phyloP scores from a whole-genome alignment of 1,284 basidiomycete genomes.

The Tilletiaria anomala region DNA sequence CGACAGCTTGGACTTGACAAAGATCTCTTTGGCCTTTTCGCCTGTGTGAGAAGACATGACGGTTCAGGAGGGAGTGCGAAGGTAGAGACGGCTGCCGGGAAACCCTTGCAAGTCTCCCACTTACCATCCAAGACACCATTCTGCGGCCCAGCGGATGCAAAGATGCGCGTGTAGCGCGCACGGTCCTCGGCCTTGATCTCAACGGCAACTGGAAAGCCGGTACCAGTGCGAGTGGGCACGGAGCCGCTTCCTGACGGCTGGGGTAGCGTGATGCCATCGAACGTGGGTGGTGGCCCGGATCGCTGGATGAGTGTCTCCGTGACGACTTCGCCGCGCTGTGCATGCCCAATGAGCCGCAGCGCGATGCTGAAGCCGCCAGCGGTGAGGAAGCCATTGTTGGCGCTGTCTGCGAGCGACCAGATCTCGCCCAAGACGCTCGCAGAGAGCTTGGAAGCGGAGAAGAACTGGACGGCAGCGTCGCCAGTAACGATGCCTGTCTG shows the following conservation, averaged over 20 bases:
- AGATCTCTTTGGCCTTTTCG: slow-evolving; percentile 80
- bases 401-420: slow-evolving; percentile 81
- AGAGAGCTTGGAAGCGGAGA: slow-evolving; percentile 30
- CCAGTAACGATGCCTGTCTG: slow-evolving; percentile 26
- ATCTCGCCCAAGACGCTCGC: slow-evolving; percentile 60
- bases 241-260: no score
- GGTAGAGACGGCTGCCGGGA: no score
- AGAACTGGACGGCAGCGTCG: slow-evolving; percentile 34
- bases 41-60: neutral
- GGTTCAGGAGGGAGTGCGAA: neutral
- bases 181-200: slow-evolving; percentile 32
- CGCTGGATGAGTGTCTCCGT: slow-evolving; percentile 40
- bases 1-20: slow-evolving; percentile 78
- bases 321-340: slow-evolving; percentile 62
- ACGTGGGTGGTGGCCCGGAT: slow-evolving; percentile 61
- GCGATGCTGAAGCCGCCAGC: slow-evolving; percentile 54
- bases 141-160: slow-evolving; percentile 29
- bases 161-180: slow-evolving; percentile 37
- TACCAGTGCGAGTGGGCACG: neutral
- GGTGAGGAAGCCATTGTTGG: slow-evolving; percentile 43
- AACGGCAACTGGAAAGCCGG: no score
- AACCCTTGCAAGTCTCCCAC: neutral
- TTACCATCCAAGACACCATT: slow-evolving; percentile 45
- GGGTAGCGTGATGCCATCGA: slow-evolving; percentile 53
- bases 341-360: slow-evolving; percentile 76